Conservation (phyloP, 805 yeast species). For the Yarrowia osloensis region DNA sequence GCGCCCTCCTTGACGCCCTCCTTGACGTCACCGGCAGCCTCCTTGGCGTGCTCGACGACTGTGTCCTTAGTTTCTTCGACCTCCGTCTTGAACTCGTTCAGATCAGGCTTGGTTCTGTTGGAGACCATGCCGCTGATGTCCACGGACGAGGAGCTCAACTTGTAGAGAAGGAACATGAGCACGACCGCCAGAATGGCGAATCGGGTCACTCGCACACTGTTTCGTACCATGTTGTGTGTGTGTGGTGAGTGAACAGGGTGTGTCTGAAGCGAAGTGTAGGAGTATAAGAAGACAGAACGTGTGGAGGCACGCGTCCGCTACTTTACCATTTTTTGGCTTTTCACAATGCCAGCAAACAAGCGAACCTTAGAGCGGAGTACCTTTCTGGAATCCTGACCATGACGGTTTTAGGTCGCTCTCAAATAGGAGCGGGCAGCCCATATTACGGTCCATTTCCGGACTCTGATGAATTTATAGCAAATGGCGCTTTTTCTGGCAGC, state of each 20-base stretch:
- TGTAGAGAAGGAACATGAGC: conserved; percentile 41
- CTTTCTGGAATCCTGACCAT: neutral
- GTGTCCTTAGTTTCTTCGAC: conserved; percentile 17
- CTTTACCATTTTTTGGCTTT: conserved; percentile 18
- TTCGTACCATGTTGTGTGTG: conserved; percentile 40
- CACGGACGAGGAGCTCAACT: conserved; percentile 35
- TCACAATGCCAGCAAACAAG: conserved; percentile 25
- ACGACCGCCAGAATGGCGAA: conserved; percentile 42
- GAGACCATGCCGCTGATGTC: conserved; percentile 9
- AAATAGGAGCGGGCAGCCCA: neutral
- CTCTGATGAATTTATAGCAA: no score
- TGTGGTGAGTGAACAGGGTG: neutral
- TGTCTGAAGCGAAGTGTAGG: neutral
- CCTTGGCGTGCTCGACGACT: conserved; percentile 18
- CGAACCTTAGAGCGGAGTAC: neutral
- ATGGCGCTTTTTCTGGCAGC: no score
- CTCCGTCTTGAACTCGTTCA: neutral
- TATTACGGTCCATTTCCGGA: neutral
- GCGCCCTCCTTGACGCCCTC: conserved; percentile 23
- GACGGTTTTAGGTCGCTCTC: neutral
- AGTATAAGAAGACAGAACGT: conserved; percentile 10
- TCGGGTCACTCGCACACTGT: conserved; percentile 43
- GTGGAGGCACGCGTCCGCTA: conserved; percentile 19
- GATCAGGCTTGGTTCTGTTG: conserved; percentile 19
- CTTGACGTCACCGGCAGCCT: conserved; percentile 30